phyloP scores from a whole-genome alignment of 2,329 filamentous ascomycete genomes.

The Emmonsiellopsis sp. region DNA sequence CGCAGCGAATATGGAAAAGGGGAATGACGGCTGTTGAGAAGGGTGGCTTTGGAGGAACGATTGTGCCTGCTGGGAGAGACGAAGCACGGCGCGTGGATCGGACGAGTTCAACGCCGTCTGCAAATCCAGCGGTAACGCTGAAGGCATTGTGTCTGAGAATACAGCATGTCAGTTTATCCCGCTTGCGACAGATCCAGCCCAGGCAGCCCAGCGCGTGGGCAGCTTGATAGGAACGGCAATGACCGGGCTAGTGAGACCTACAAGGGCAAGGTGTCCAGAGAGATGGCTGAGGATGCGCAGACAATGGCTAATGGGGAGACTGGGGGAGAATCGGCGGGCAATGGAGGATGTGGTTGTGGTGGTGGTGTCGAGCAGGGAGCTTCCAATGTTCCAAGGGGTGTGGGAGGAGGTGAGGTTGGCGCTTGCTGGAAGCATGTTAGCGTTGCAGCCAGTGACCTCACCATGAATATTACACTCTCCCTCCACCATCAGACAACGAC shows the following conservation, averaged over 20 bases:
- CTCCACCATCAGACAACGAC: not conserved
- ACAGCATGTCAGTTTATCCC: not conserved
- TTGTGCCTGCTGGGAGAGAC: conserved; percentile 34
- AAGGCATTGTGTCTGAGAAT: not conserved
- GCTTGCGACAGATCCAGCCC: not conserved
- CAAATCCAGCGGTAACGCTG: conserved; percentile 9
- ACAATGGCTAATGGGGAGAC: too few species aligned
- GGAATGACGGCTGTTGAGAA: conserved; percentile 40
- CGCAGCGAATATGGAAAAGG: conserved; percentile 42
- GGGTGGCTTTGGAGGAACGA: conserved; percentile 41
- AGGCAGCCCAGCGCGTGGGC: not conserved
- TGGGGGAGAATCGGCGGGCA: too few species aligned
- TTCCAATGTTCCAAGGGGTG: too few species aligned
- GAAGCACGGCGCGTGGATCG: conserved; percentile 39
- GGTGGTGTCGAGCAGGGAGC: too few species aligned
- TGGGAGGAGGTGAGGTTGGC: too few species aligned
- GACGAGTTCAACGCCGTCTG: conserved; percentile 17
- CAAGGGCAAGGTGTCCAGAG: too few species aligned
- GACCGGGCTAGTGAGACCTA: too few species aligned
- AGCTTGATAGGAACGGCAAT: too few species aligned
- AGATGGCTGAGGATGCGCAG: too few species aligned
- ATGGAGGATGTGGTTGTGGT: too few species aligned
- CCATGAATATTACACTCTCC: not conserved
- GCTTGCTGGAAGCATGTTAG: too few species aligned
- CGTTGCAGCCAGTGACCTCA: not conserved